Base-by-base conservation (phyloP, 2,329 filamentous ascomycete genomes). In the Reticulascus tulasneorum region DNA sequence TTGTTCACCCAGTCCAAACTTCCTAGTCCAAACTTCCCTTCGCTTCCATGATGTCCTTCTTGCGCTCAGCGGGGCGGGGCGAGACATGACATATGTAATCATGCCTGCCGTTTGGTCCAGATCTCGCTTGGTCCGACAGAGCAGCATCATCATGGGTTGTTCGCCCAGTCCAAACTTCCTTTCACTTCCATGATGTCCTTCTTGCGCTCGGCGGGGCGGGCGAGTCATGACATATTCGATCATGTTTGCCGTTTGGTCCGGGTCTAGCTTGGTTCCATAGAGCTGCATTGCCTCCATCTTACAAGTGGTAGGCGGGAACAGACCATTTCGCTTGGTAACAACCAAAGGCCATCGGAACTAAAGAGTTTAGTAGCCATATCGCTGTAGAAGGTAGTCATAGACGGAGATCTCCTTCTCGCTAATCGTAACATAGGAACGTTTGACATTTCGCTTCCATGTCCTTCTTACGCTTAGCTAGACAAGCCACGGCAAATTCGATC, bases 401-500 rank as follows among this genome's bases (percentile, higher is more conserved):
- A 84, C 62, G 0, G 56, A 61, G 3, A 66, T 63, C 72, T 58
- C 29, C 29, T 23, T 36, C 21, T 37, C 35, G 11, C 69, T 63
- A n/a, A n/a, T n/a, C n/a, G n/a, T n/a, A n/a, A n/a, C n/a, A n/a
- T n/a, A n/a, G n/a, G n/a, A n/a, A n/a, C n/a, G n/a, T n/a, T n/a
- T n/a, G n/a, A n/a, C n/a, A n/a, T n/a, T n/a, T n/a, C n/a, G n/a
- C n/a, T n/a, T n/a, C n/a, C n/a, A n/a, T n/a, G n/a, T n/a, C n/a
- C n/a, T n/a, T n/a, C n/a, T n/a, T n/a, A n/a, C n/a, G n/a, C 20
- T 79, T 57, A 0, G 58, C 56, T 0, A 93, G 93, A 2, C 82
- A 75, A 6, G 84, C 87, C 5, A 95, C 91, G 0, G 91, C 90
- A 51, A 91, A 88, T 59, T 85, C 91, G 66, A 98, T 96, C 93